These are phyloP conservation scores for Leccinum disarticulatum DNA, from an alignment of 768 basidiomycete species.

Conservation along the genomic window DNA sequence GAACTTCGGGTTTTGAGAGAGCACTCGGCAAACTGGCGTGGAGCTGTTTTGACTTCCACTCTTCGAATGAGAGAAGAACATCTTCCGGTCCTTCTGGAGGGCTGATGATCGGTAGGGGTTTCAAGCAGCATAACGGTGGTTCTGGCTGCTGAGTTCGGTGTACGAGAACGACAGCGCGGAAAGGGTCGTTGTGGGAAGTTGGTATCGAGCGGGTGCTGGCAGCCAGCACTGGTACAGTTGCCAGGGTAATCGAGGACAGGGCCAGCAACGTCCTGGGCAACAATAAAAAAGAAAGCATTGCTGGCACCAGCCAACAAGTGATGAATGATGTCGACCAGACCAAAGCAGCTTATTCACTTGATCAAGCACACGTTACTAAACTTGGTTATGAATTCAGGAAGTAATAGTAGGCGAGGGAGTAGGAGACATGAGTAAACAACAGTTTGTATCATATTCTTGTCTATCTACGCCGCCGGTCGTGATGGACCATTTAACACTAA, in stretches of 20 bases:
- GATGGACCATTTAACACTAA: constrained; percentile 27
- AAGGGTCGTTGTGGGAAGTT: constrained; percentile 54
- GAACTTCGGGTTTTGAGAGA: constrained; percentile 8
- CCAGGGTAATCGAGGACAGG: constrained; percentile 37
- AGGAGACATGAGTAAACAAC: constrained; percentile 8
- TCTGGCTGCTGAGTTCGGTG: constrained; percentile 47
- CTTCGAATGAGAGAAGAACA: constrained; percentile 77
- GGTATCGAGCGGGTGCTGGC: constrained; percentile 27
- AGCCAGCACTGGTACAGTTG: constrained; percentile 33
- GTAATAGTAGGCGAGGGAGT: no score
- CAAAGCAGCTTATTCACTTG: background rate
- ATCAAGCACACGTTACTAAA: background rate
- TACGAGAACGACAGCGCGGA: constrained; percentile 53
- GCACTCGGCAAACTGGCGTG: constrained; percentile 36
- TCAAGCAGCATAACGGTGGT: constrained; percentile 68
- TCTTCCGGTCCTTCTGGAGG: constrained; percentile 53
- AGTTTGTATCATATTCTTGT: constrained; percentile 1
- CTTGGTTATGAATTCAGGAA: background rate
- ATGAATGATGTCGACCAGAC: constrained; percentile 8
- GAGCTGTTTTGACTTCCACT: constrained; percentile 77
- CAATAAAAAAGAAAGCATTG: background rate
- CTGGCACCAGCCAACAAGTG: constrained; percentile 12
- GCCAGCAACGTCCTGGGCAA: constrained; percentile 24
- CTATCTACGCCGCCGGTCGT: constrained; percentile 9
- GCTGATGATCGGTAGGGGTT: constrained; percentile 39